Evolutionary conservation across 345 rosid species (phyloP), one percentile per base, ranked within the genome.

Genomic region (Bruguiera parviflora): DNA sequence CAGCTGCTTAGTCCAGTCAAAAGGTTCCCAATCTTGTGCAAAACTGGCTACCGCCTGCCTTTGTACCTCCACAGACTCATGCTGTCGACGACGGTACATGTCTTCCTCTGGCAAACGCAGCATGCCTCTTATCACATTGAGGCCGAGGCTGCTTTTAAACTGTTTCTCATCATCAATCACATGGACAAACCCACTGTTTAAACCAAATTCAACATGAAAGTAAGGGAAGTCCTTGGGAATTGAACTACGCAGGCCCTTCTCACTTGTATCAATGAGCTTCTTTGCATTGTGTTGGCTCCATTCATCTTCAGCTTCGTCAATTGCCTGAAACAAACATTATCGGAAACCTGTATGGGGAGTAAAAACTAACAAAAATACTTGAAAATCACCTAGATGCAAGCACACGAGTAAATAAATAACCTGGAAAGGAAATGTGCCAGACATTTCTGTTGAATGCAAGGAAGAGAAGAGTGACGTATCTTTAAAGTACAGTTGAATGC

Each of bases 241-340:
- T 32, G 98, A 92, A 62, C 83, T 85, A 11, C 90, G 86, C 61
- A 95, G 74, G 65, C 99, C 98, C 75, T 92, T 95, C 67, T 77
- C 82, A 58, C 96, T 88, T 1, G 99, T 95, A 73, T 92, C 98
- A 2, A 87, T 95, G 31, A 95, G 89, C 82, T 83, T 95, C 85
- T 92, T 95, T 20, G 98, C 91, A 53, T 90, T 92, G 76, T 94
- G 99, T 60, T 90, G 99, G 85, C 97, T 95, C 99, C 97, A 95
- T 67, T 95, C 98, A 20, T 93, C 96, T 78, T 92, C 98, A 1
- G 99, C 99, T 81, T 95, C 98, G 9, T 95, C 96, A 15, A 95
- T 95, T 13, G 98, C 98, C 96, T 87, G 84, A 65, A 61, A 33
- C 22, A 67, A 53, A 29, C 16, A 15, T 56, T 13, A 1, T 79